Evolutionary conservation across 2,329 filamentous ascomycete genomes (phyloP).

Genomic region (Incumbomyces lentus): DNA sequence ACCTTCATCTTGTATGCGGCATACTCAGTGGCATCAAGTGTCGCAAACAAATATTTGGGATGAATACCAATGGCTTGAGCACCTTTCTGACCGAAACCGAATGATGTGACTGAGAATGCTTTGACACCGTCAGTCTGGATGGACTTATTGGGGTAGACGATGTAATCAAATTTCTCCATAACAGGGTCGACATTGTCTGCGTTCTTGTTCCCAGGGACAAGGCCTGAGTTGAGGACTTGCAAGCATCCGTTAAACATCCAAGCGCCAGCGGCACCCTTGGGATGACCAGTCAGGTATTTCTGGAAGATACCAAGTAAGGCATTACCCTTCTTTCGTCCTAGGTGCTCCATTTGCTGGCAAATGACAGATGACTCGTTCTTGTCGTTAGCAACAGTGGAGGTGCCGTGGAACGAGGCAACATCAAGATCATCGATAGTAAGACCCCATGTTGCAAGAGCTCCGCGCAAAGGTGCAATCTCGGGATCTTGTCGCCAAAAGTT

Average conservation of each 20-base stretch:
- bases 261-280: constrained; percentile 96
- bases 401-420: constrained; percentile 97
- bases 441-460: constrained; percentile 93
- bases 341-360: constrained; percentile 88
- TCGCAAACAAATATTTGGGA: constrained; percentile 87
- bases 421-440: constrained; percentile 91
- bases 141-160: constrained; percentile 88
- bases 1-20: constrained; percentile 77
- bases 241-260: constrained; percentile 99
- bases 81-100: constrained; percentile 98
- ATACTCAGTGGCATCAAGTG: constrained; percentile 80
- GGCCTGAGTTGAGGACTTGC: constrained; percentile 84
- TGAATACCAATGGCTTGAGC: constrained; percentile 95
- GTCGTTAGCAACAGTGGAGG: constrained; percentile 96
- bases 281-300: constrained; percentile 96
- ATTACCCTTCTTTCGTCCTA: constrained; percentile 93
- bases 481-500: constrained; percentile 97
- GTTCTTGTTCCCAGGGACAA: constrained; percentile 95
- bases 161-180: constrained; percentile 97
- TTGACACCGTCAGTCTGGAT: constrained; percentile 98
- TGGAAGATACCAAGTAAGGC: constrained; percentile 96
- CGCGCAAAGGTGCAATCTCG: constrained; percentile 86
- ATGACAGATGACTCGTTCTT: constrained; percentile 99
- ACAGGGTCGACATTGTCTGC: constrained; percentile 93
- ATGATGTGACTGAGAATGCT: constrained; percentile 96